Evolutionary conservation across 225 moss, liverwort and hornwort genomes (phyloP), one percentile per base, ranked within the genome.

Genomic region (Sphagnum tenellum): DNA sequence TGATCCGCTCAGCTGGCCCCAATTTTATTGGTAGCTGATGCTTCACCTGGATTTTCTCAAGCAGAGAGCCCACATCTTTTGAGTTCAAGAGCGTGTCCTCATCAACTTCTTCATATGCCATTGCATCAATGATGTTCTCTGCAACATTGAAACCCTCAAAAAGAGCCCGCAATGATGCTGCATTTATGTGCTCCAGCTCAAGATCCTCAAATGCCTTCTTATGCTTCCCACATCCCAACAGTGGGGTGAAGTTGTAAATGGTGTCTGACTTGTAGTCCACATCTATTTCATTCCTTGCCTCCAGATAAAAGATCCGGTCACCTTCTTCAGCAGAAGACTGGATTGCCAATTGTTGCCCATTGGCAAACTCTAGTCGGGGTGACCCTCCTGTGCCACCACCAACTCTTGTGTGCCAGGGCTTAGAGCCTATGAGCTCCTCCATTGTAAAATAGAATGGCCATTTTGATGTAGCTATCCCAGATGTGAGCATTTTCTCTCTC

Each of bases 91-190:
- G 11, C 29, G 80, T 80, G 51, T 74, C 68, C 60, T 80, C 80
- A 59, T 80, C 80, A 76, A 80, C 76, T 62, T 80, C 80, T 69
- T 80, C 80, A 12, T 80, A 76, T 47, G 76, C 64, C 80, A 80
- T 80, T 7, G 73, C 80, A 56, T 80, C 80, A 3, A 80, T 74
- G 59, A 80, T 74, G 47, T 4, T 71, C 12, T 73, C 50, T 69
- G 80, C 76, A 9, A 80, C 60, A 51, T 61, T 80, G 68, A 71
- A 80, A 2, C 80, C 80, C 10, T 80, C 80, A 50, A 80, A 80
- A 2, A 80, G 56, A 3, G 76, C 73, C 73, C 73, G 63, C 52
- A 80, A 49, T 47, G 76, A 70, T 3, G 80, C 76, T 45, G 65
- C 80, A 51, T 80, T 80, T 48, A 80, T 68, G 46, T 73, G 80